phyloP scores from a whole-genome alignment of 495 filamentous ascomycete species.

The Neurospora intermedia region DNA sequence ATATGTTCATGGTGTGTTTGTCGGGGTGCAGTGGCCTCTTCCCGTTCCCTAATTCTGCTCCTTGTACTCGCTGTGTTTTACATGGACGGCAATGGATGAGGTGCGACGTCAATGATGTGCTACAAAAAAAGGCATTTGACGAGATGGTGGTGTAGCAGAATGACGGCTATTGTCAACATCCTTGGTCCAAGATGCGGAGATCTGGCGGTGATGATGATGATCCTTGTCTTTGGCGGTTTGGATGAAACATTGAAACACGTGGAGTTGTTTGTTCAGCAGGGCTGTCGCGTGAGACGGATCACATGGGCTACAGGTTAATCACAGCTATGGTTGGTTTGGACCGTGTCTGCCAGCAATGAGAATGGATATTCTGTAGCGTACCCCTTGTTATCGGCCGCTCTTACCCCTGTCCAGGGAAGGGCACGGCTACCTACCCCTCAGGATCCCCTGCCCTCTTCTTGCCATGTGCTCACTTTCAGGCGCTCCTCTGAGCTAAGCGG shows the following conservation, averaged over 20 bases:
- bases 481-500: not conserved
- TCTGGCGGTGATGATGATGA: not conserved
- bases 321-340: not conserved
- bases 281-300: not conserved
- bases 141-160: not conserved
- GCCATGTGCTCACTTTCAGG: not conserved
- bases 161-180: not conserved
- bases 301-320: not conserved
- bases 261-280: not conserved
- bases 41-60: not conserved
- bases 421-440: not conserved
- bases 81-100: not conserved
- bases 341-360: not conserved
- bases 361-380: not conserved
- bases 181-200: not conserved
- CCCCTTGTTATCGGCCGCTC: not conserved
- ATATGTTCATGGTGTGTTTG: not conserved
- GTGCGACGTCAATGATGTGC: not conserved
- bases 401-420: not conserved
- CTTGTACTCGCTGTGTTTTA: not conserved
- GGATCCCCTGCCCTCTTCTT: not conserved
- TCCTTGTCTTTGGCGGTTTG: not conserved
- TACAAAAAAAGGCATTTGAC: not conserved
- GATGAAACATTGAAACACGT: not conserved
- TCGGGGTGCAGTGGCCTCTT: no score